These are phyloP conservation scores for Rhytidhysteron rufulum DNA, from an alignment of 2,329 filamentous ascomycete species.

Conservation along the genomic window DNA sequence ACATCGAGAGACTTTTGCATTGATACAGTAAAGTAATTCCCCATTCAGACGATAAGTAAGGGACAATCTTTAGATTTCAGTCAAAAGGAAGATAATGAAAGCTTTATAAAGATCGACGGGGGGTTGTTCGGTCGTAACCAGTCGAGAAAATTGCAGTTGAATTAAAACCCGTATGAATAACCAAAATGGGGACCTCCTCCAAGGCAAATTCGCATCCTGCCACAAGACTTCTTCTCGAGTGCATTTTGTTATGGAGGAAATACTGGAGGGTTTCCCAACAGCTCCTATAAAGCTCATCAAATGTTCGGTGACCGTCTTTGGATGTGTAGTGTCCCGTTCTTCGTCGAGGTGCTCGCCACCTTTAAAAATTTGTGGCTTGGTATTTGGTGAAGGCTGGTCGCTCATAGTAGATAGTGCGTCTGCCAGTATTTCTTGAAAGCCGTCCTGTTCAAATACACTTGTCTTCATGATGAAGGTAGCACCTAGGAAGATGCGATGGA, in stretches of 20 bases:
- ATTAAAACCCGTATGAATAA: conserved; percentile 49
- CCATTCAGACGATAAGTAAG: conserved; percentile 1
- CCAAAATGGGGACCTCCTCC: conserved; percentile 51
- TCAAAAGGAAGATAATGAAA: conserved; percentile 49
- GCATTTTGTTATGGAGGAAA: conserved; percentile 41
- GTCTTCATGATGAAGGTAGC: conserved; percentile 32
- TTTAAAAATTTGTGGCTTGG: conserved; percentile 38
- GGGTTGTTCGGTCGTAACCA: background rate
- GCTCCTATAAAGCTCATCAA: conserved; percentile 43
- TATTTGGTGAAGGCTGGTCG: conserved; percentile 28
- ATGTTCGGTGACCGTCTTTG: conserved; percentile 51
- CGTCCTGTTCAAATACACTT: conserved; percentile 10
- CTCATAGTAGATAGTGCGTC: conserved; percentile 35
- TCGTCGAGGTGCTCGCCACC: conserved; percentile 36
- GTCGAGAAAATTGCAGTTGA: conserved; percentile 26
- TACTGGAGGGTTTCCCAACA: conserved; percentile 20
- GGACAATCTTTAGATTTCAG: conserved; percentile 28
- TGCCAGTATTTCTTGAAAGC: conserved; percentile 22
- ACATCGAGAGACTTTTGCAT: conserved; percentile 16
- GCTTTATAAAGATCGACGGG: conserved; percentile 47
- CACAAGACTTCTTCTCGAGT: conserved; percentile 52
- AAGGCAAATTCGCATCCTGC: conserved; percentile 31
- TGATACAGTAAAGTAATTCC: conserved; percentile 12
- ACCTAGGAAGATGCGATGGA: conserved; percentile 45
- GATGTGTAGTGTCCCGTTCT: conserved; percentile 47